Percentiles rank a stretch among this genome's conserved stretches.
Evolutionary conservation across 2,329 filamentous ascomycete species (phyloP).

Genomic region (Verticillium klebahnii): DNA sequence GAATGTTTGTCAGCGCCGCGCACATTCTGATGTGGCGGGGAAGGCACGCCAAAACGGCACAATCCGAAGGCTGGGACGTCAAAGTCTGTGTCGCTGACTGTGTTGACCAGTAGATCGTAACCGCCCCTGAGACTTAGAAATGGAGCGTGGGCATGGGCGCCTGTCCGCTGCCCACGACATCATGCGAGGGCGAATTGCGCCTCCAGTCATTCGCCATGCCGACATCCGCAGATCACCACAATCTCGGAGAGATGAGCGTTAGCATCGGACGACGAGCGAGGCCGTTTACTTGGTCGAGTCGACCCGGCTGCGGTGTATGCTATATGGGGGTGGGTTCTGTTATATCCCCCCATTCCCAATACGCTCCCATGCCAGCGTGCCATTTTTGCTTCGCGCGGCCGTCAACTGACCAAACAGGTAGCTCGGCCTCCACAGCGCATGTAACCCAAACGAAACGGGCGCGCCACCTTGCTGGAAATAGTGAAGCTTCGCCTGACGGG

Average conservation of each 20-base stretch:
- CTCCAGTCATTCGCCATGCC: neutral
- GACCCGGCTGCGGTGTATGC: neutral
- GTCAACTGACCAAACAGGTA: neutral
- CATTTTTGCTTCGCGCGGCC: neutral
- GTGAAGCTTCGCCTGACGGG: neutral
- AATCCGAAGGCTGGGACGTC: no score
- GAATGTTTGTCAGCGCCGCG: no score
- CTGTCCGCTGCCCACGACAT: neutral
- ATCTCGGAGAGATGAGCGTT: neutral
- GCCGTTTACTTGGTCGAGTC: neutral
- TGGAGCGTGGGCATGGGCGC: neutral
- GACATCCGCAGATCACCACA: neutral
- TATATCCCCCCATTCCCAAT: slow-evolving; percentile 1
- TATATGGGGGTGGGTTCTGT: neutral
- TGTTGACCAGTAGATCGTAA: neutral
- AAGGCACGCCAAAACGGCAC: no score
- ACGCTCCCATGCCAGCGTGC: neutral
- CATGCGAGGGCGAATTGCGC: neutral
- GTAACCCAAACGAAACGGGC: neutral
- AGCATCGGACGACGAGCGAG: neutral
- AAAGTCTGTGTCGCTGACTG: no score
- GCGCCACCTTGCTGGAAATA: slow-evolving; percentile 1
- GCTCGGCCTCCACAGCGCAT: neutral
- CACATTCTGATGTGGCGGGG: neutral
- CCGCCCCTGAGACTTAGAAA: neutral